Base-by-base conservation (phyloP, 75 land plant genomes). In the Picea sitchensis region DNA sequence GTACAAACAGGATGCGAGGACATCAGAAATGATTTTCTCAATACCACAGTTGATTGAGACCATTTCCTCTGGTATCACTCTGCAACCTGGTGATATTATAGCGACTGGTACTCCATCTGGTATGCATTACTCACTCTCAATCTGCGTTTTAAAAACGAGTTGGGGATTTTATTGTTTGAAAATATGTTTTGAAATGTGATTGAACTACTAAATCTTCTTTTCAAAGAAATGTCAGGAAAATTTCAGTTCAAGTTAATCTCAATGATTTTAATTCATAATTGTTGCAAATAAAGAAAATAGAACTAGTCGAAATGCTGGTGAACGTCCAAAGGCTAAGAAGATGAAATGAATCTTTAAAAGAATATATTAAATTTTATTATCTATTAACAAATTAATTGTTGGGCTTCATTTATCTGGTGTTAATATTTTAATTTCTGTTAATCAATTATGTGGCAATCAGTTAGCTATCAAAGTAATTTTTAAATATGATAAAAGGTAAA, bases 71-170 rank as follows among this genome's bases (percentile, higher is more conserved):
- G 82, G 77, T 34, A 84, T 80, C 31, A 86, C 88, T 56, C 79
- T 86, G 20, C 86, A 86, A 80, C 63, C 86, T 60, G 88, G 88
- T 58, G 88, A 86, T 80, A 84, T 86, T 41, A 59, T 86, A n/a
- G 88, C 88, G 15, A 86, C 88, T 41, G 88, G 88, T 77, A 86
- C 88, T 41, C 88, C 88, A 14, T 58, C 88, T 57, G 88, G 88
- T 83, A 62, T 72, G 75, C 56, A 13, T 44, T 17, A 3, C 17
- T 9, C 6, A 31, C 32, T 65, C 30, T 7, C 12, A 21, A 30
- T 64, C 30, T 11, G 18, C 8, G 4, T 41, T 38, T 11, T 69
- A 11, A 21, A 23, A 30, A 64, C 30, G 14, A 30, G 30, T 34
- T 59, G 8, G 14, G 79, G n/a, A n/a, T 44, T 57, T 77, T 77